Evolutionary conservation across 768 basidiomycete genomes (phyloP), one percentile per base, ranked within the genome.

Genomic region (Suillus clintonianus): DNA sequence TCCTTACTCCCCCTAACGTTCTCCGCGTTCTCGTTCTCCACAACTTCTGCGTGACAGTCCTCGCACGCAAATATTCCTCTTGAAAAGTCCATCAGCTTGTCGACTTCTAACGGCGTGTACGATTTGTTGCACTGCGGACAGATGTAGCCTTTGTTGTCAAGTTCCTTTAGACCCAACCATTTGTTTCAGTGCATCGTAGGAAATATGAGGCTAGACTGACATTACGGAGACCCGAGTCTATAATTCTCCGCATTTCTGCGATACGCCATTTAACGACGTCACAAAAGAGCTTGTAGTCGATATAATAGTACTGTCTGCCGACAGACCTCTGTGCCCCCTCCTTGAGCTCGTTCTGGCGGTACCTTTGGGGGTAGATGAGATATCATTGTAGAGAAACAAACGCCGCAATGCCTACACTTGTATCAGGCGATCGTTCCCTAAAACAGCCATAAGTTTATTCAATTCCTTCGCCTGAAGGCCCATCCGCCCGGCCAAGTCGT

Each of bases 211-310:
- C 30, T 43, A 36, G 39, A 80, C 87, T 62, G 64, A 95, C 96
- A 77, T 96, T 94, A 67, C 95, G 90, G 68, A 97, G 82, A 60
- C 89, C 89, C 37, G 91, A 89, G 78, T 99, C 95, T 66, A 99
- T 94, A 64, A 87, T 87, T 65, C 89, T 84, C 66, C 92, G 85
- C 94, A 98, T 95, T 73, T 92, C 91, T 5, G 93, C 93, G 60
- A 99, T 87, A 45, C 96, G 85, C 94, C 97, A 99, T 76, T 99
- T 98, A 77, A 97, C 92, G 53, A 99, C 95, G 76, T 99, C 95
- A 78, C 94, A 95, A 74, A 98, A 96, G 72, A 89, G 87, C 70
- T 94, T 88, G 77, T 97, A 95, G 79, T 99, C 90, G 74, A 99
- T 92, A 78, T 94, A 98, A 81, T 93, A 99, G 81, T 98, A 99